Evolutionary conservation across 495 filamentous ascomycete genomes (phyloP).

Genomic region (Penicillium coprophilum): DNA sequence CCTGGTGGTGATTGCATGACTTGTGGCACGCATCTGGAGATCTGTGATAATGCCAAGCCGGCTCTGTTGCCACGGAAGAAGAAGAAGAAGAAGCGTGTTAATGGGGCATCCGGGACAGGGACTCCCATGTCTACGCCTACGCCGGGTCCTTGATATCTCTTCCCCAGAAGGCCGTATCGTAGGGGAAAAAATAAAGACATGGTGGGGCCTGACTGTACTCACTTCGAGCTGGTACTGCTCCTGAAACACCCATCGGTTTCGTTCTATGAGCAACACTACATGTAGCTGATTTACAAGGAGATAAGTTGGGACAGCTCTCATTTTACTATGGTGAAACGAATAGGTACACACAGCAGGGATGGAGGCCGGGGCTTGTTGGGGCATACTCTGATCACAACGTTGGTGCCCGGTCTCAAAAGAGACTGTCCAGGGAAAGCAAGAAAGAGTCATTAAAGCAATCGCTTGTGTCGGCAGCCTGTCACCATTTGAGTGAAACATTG

Average conservation of each 20-base stretch:
- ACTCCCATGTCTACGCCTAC: slow-evolving; percentile 46
- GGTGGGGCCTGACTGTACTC: neutral
- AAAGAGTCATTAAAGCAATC: neutral
- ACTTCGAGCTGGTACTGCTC: neutral
- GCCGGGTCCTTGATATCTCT: slow-evolving; percentile 37
- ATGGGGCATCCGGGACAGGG: slow-evolving; percentile 41
- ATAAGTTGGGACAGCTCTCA: neutral
- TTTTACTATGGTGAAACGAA: neutral
- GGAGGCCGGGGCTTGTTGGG: neutral
- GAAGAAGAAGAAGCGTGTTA: slow-evolving; percentile 66
- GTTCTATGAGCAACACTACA: neutral
- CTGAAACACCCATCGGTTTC: neutral
- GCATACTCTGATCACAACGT: slow-evolving; percentile 1
- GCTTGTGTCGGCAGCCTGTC: neutral
- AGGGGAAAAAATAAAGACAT: neutral
- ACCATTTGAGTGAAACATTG: slow-evolving; percentile 1
- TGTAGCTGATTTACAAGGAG: neutral
- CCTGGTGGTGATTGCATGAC: slow-evolving; percentile 75
- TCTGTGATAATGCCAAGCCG: slow-evolving; percentile 70
- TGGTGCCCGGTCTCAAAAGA: neutral
- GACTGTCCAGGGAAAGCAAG: neutral
- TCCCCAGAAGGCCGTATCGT: too few relatives aligned
- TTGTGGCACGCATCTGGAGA: slow-evolving; percentile 80
- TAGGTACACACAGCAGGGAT: neutral
- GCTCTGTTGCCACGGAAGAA: slow-evolving; percentile 70